Evolutionary conservation across 345 rosid genomes (phyloP), one percentile per base, ranked within the genome.

Genomic region (Physaria fendleri): DNA sequence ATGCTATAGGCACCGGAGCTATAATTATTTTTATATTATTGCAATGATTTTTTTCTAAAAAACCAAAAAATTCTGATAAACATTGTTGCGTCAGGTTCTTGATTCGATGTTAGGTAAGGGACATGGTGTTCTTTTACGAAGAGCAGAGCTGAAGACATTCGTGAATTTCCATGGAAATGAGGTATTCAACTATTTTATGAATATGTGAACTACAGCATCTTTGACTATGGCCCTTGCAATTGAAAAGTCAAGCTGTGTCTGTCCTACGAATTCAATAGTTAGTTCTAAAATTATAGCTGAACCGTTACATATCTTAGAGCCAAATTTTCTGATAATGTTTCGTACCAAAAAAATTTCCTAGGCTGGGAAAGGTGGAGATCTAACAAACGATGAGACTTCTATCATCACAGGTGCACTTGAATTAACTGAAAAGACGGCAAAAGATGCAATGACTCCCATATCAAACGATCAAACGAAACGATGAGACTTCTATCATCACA

Each of bases 101-200:
- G 98, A 92, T 80, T 88, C 88, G 93, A 84, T 92, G 98, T 70
- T 92, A 78, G 98, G 98, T 50, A 92, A 88, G 73, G 95, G 95
- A 45, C 98, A 88, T 38, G 90, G 82, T 60, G 93, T 66, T 62
- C 95, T 92, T 34, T 64, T 92, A 65, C 73, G 98, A 42, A 81
- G 98, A 73, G 98, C 98, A 34, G 98, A 92, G 82, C 81, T 92
- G 22, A 88, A 92, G 70, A 92, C 96, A 61, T 92, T 92, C 32
- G 85, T 92, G 29, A 71, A 73, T 64, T 88, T 92, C 64, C 98
- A 92, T 74, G 95, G 95, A 59, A 88, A 92, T 47, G 84, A 91
- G 96, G 98, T 88, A 66, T 11, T 47, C 5, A 21, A 10, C 6
- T 12, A 14, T 16, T 8, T 45, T 33, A n/a, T 2, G 21, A 27